phyloP scores from a whole-genome alignment of 805 yeast genomes.

The Debaryomyces hansenii region DNA sequence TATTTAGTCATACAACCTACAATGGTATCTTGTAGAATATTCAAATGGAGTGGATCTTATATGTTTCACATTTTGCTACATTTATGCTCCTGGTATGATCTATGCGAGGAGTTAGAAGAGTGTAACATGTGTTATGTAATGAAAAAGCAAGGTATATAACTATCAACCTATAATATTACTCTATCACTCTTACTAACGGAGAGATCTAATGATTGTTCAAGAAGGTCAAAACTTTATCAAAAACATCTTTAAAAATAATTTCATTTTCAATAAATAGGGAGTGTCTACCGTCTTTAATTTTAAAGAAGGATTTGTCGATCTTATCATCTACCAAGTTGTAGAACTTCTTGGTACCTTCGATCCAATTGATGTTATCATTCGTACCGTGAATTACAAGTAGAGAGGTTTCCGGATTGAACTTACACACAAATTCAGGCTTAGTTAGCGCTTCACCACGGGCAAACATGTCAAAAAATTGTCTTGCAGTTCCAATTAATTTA shows the following conservation, averaged over 20 bases:
- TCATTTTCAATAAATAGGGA: conserved; percentile 48
- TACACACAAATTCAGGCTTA: conserved; percentile 32
- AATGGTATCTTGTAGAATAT: no score
- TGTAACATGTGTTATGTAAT: no score
- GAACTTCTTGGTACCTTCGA: conserved; percentile 46
- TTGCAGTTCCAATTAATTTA: conserved; percentile 51
- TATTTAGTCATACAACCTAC: no score
- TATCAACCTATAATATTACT: no score
- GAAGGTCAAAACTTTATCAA: conserved; percentile 42
- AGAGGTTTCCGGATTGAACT: conserved; percentile 42
- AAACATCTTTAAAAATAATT: conserved; percentile 33
- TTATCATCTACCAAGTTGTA: conserved; percentile 29
- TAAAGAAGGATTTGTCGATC: conserved; percentile 29
- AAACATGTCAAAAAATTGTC: conserved; percentile 62
- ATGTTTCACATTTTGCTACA: no score
- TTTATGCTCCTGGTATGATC: no score
- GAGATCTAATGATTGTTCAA: conserved; percentile 8
- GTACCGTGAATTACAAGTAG: conserved; percentile 62
- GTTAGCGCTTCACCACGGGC: conserved; percentile 57
- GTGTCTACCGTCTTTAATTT: conserved; percentile 40
- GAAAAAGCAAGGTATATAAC: no score
- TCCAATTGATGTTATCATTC: conserved; percentile 61
- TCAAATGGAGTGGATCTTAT: no score
- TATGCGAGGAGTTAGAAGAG: no score
- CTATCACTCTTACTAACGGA: no score